phyloP scores from a whole-genome alignment of 2,329 filamentous ascomycete species.

The Colletotrichum acutatum region DNA sequence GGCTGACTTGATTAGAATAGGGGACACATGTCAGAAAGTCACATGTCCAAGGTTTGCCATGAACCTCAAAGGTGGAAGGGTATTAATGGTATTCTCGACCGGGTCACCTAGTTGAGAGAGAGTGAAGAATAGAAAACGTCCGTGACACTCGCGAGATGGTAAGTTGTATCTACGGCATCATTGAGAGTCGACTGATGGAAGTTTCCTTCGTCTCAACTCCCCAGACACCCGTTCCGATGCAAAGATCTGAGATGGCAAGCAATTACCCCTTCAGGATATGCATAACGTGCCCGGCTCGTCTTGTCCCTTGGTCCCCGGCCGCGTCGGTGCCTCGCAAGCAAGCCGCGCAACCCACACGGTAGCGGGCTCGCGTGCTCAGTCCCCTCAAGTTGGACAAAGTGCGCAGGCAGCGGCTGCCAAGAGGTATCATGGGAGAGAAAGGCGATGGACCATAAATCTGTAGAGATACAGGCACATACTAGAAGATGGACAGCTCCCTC shows the following conservation, averaged over 20 bases:
- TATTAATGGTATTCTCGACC: not conserved
- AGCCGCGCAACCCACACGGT: not conserved
- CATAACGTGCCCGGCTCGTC: conserved; percentile 14
- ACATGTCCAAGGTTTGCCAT: not conserved
- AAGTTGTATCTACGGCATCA: not conserved
- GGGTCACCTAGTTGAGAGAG: not conserved
- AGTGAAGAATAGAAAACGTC: not conserved
- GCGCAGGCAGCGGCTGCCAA: not conserved
- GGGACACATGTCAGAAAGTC: not conserved
- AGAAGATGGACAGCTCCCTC: not conserved
- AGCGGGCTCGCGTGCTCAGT: conserved; percentile 21
- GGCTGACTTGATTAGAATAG: not conserved
- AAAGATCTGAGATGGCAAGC: not conserved
- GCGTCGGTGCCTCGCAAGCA: conserved; percentile 6
- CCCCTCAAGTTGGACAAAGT: not conserved
- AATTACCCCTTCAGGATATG: not conserved
- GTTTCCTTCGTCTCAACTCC: conserved; percentile 14
- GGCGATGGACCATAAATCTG: too few species aligned
- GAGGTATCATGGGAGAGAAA: not conserved
- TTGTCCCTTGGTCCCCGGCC: not conserved
- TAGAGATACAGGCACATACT: not conserved
- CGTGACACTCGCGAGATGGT: not conserved
- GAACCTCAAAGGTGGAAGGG: not conserved
- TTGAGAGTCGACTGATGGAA: conserved; percentile 1
- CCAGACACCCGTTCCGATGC: not conserved